Percentiles rank a stretch among this genome's conserved stretches.
Conservation (phyloP, 768 basidiomycete species). For the Xerocomellus intermedius region DNA sequence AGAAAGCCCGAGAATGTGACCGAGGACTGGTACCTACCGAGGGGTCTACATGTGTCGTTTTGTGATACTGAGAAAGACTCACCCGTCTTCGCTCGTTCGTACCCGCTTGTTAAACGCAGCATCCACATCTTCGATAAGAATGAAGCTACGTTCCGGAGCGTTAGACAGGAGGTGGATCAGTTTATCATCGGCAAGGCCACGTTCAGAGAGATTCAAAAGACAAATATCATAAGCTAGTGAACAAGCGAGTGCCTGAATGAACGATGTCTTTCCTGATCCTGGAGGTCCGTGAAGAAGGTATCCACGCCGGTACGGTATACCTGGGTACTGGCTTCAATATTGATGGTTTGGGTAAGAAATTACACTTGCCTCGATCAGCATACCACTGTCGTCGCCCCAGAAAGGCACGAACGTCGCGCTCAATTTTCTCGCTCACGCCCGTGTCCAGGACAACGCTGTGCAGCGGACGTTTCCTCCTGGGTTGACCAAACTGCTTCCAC, state of each 20-base stretch:
- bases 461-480: constrained; percentile 80
- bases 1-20: constrained; percentile 98
- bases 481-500: constrained; percentile 94
- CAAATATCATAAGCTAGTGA: constrained; percentile 93
- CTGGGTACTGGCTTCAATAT: constrained; percentile 40
- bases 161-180: constrained; percentile 91
- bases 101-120: constrained; percentile 94
- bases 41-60: constrained; percentile 11
- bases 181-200: constrained; percentile 96
- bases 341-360: not conserved
- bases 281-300: constrained; percentile 96
- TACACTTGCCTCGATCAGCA: constrained; percentile 79
- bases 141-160: constrained; percentile 87
- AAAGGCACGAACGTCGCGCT: constrained; percentile 78
- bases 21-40: constrained; percentile 80
- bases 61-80: constrained; percentile 27
- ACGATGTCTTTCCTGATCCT: constrained; percentile 97
- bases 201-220: constrained; percentile 90
- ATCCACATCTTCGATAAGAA: constrained; percentile 97
- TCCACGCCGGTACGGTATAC: constrained; percentile 95
- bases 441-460: constrained; percentile 84
- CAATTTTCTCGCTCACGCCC: constrained; percentile 83
- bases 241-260: constrained; percentile 96
- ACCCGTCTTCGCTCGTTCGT: constrained; percentile 92
- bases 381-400: constrained; percentile 89